Evolutionary conservation across 768 basidiomycete genomes (phyloP), one percentile per base, ranked within the genome.

Genomic region (Amylocystis lapponica): DNA sequence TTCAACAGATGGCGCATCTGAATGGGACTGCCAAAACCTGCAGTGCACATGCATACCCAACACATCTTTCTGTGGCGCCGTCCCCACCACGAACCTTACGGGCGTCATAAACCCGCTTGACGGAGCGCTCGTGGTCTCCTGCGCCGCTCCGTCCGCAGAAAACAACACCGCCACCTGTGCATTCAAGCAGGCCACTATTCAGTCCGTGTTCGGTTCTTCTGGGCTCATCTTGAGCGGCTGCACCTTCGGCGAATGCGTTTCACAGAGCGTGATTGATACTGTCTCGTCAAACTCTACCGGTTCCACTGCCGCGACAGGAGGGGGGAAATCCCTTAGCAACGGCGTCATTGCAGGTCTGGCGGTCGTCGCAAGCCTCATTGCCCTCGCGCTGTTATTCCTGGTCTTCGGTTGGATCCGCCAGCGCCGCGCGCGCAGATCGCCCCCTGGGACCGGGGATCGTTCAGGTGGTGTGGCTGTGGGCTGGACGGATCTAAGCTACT

Each of bases 181-280:
- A 10, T 96, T 97, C 72, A 74, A 85, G 56, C 90, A 96, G 62
- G 50, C 60, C 12, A 64, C 73, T 16, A 66, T 97, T n/a, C 57
- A 83, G 21, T 45, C 54, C 1, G 55, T 96, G 1, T 95, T 97
- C 53, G 92, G 92, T 7, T 49, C 72, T 0, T 56, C 62, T 29
- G 94, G 94, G 1, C 75, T 97, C n/a, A 52, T 69, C 5, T 68
- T 97, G 9, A 72, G 72, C 40, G 78, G 75, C 0, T 97, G 94
- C 61, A 69, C 66, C 1, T 94, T 85, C 52, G 94, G 94, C 20
- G 94, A 97, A 64, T 96, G 94, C 61, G 81, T 96, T 13, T 66
- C 74, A 3, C 91, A 95, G 59, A 74, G 71, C 45, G 81, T 86
- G 27, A 81, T 96, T 43, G 83, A 92, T 56, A 67, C 61, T 32